Percentiles rank a stretch among this genome's conserved stretches.
Evolutionary conservation across 345 rosid species (phyloP).

Genomic region (Ricinus communis): DNA sequence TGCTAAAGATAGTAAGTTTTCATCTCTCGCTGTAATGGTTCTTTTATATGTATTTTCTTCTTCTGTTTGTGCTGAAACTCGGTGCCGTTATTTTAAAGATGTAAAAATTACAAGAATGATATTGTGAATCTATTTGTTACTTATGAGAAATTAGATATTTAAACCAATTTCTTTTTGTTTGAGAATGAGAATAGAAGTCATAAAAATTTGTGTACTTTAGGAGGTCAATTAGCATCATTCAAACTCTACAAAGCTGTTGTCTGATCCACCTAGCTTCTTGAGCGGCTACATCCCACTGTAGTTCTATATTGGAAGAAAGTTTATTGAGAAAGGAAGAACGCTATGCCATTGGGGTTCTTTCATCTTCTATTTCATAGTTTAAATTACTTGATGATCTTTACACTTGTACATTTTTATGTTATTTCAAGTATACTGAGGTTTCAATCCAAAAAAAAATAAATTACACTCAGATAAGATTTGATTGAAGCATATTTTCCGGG

Average conservation of each 20-base stretch:
- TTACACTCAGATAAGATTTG: no score
- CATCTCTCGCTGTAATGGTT: not conserved
- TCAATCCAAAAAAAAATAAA: no score
- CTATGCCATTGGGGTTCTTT: not conserved
- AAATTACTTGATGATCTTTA: no score
- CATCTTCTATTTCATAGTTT: not conserved
- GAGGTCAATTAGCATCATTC: no score
- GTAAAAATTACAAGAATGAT: not conserved
- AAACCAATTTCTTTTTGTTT: not conserved
- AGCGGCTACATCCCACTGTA: not conserved
- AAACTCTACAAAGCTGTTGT: not conserved
- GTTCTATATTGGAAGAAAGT: not conserved
- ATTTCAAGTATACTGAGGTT: no score
- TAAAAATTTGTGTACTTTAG: no score
- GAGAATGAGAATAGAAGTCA: no score
- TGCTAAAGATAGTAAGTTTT: conserved; percentile 42
- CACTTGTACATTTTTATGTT: no score
- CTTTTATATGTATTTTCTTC: not conserved
- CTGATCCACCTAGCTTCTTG: not conserved
- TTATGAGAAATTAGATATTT: not conserved
- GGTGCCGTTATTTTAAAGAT: not conserved
- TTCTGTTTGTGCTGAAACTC: not conserved
- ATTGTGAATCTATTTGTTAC: not conserved
- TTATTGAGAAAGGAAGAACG: not conserved
- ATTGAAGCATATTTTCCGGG: not conserved